phyloP scores from a whole-genome alignment of 2,329 filamentous ascomycete species.

The Claviceps africana region DNA sequence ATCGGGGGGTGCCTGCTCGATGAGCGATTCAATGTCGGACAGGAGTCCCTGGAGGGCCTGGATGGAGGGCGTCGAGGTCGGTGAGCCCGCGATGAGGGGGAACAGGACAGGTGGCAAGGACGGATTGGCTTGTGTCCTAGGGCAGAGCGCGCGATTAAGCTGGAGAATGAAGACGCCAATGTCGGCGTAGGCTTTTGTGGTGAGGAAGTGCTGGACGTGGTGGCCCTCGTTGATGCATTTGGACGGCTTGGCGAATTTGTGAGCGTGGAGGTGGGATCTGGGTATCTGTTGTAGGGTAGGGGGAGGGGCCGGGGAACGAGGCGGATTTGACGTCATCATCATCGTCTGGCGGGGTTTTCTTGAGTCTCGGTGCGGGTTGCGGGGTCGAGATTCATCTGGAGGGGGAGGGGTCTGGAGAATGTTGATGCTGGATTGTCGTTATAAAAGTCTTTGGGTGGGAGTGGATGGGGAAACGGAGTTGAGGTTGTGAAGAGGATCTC shows the following conservation, averaged over 20 bases:
- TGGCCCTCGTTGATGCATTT: constrained; percentile 78
- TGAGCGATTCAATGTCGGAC: constrained; percentile 46
- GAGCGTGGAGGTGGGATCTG: constrained; percentile 22
- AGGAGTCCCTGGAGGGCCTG: constrained; percentile 53
- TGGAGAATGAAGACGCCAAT: constrained; percentile 80
- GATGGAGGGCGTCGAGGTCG: constrained; percentile 37
- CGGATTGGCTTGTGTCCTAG: constrained; percentile 34
- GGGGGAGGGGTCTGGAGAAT: neutral
- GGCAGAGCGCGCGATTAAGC: constrained; percentile 77
- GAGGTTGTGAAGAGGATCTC: neutral
- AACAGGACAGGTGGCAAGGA: constrained; percentile 24
- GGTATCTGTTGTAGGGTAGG: constrained; percentile 35
- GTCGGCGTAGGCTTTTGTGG: constrained; percentile 70
- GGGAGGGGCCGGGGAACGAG: constrained; percentile 8
- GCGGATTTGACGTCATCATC: constrained; percentile 1
- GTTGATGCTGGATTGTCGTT: neutral
- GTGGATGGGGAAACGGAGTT: neutral
- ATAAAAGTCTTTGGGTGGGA: neutral
- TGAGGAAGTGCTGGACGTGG: constrained; percentile 70
- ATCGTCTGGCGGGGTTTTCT: neutral
- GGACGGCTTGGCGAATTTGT: constrained; percentile 48
- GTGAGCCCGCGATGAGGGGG: constrained; percentile 24
- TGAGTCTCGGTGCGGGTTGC: neutral
- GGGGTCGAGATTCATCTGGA: neutral
- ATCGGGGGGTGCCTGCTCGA: constrained; percentile 71